A percentile compares a stretch with the other conserved stretches of the same genome.
Conservation (phyloP, 768 basidiomycete genomes). For the Calocera cornea region DNA sequence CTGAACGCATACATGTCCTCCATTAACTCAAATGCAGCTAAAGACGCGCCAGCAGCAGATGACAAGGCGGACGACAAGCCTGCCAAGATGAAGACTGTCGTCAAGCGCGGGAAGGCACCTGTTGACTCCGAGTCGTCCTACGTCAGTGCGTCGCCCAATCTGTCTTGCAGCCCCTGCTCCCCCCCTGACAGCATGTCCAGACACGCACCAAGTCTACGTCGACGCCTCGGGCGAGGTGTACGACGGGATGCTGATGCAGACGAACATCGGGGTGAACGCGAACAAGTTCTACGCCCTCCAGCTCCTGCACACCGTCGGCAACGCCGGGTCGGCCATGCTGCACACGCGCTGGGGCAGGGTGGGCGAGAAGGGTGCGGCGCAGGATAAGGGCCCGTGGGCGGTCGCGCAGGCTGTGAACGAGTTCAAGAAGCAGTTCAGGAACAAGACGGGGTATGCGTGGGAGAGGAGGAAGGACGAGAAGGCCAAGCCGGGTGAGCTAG, state of each 20-base stretch:
- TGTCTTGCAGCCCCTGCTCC: background rate
- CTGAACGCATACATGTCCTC: background rate
- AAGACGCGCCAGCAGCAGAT: background rate
- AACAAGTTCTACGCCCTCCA: slow-evolving; percentile 52
- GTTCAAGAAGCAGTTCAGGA: slow-evolving; percentile 49
- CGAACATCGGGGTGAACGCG: slow-evolving; percentile 34
- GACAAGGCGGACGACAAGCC: background rate
- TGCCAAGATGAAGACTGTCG: slow-evolving; percentile 20
- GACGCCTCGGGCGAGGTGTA: slow-evolving; percentile 25
- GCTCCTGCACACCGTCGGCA: slow-evolving; percentile 37
- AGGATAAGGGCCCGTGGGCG: slow-evolving; percentile 38
- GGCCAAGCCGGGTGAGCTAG: slow-evolving; percentile 34
- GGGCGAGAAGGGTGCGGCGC: slow-evolving; percentile 39
- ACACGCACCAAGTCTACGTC: slow-evolving; percentile 39
- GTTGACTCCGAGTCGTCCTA: slow-evolving; percentile 36
- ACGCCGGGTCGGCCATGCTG: slow-evolving; percentile 26
- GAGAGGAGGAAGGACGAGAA: slow-evolving; percentile 38
- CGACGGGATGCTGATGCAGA: slow-evolving; percentile 33
- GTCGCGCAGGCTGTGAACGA: slow-evolving; percentile 31
- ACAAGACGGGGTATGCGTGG: slow-evolving; percentile 40
- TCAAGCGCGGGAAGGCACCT: slow-evolving; percentile 44
- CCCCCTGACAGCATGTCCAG: slow-evolving; percentile 20
- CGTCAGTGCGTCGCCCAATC: slow-evolving; percentile 30
- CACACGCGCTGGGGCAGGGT: slow-evolving; percentile 50
- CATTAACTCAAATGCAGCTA: slow-evolving; percentile 22